These are phyloP conservation scores for Tolypocladium cylindrosporum DNA, from an alignment of 2,329 filamentous ascomycete genomes.

Conservation along the genomic window DNA sequence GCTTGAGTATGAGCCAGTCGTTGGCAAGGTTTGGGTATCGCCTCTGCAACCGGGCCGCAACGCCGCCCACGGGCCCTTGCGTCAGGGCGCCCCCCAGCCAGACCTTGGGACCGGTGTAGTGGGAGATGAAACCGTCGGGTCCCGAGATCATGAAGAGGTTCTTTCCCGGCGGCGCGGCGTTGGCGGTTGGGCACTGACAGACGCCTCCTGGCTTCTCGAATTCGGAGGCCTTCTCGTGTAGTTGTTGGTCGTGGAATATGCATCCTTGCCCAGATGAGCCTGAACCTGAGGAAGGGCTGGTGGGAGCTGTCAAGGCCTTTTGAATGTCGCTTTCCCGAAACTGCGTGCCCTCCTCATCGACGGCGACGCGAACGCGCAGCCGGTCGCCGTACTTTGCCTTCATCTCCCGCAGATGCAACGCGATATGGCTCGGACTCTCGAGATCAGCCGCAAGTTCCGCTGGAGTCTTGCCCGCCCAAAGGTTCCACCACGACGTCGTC, in stretches of 20 bases:
- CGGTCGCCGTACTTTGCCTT: conserved; percentile 45
- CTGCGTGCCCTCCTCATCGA: conserved; percentile 67
- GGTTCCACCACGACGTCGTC: conserved; percentile 13
- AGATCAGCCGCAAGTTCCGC: conserved; percentile 11
- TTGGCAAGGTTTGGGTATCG: conserved; percentile 23
- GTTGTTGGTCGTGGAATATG: conserved; percentile 18
- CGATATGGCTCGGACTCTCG: conserved; percentile 35
- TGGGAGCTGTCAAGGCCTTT: conserved; percentile 13
- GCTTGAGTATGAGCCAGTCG: conserved; percentile 45
- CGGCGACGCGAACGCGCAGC: conserved; percentile 61
- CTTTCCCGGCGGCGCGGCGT: conserved; percentile 28
- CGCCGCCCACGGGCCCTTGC: conserved; percentile 64
- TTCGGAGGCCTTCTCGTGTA: conserved; percentile 19
- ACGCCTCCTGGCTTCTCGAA: conserved; percentile 16
- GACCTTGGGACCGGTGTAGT: conserved; percentile 69
- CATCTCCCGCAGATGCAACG: conserved; percentile 52
- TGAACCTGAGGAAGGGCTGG: background rate
- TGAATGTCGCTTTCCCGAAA: conserved; percentile 47
- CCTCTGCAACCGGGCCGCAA: conserved; percentile 50
- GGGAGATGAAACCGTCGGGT: conserved; percentile 77
- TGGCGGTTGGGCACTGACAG: conserved; percentile 14
- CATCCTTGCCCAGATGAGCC: conserved; percentile 12
- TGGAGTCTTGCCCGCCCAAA: conserved; percentile 10
- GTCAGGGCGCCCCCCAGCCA: conserved; percentile 64
- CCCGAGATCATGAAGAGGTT: conserved; percentile 78